Conservation (phyloP, 139 green algal genomes). For the Coccomyxa sp. region DNA sequence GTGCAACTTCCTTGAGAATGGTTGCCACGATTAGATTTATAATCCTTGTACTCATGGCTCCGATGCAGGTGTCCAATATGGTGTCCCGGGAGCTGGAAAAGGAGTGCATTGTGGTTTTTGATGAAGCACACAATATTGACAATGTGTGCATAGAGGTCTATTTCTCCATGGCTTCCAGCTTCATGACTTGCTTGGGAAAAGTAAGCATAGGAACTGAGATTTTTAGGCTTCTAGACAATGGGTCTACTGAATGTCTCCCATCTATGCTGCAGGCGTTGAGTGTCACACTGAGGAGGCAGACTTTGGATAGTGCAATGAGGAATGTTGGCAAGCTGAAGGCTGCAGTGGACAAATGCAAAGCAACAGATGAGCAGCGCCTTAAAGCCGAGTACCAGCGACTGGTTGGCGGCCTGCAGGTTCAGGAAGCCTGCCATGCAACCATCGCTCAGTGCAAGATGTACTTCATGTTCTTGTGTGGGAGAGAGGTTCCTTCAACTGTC, state of each 20-base stretch:
- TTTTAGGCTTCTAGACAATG: no score
- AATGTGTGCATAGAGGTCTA: conserved; percentile 98
- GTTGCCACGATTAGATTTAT: no score
- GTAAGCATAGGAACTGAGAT: no score
- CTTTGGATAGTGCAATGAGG: conserved; percentile 76
- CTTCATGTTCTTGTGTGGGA: not conserved
- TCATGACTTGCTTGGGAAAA: not conserved
- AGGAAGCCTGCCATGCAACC: not conserved
- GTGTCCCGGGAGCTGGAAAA: conserved; percentile 96
- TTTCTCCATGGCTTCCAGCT: not conserved
- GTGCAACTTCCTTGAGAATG: no score
- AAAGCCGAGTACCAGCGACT: conserved; percentile 83
- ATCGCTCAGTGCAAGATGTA: not conserved
- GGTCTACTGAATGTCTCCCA: not conserved
- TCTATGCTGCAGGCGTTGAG: conserved; percentile 29
- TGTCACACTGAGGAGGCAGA: conserved; percentile 81
- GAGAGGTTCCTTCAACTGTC: not conserved
- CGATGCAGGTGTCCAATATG: conserved; percentile 66
- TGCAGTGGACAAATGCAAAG: conserved; percentile 55
- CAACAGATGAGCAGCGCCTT: conserved; percentile 71
- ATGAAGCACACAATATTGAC: conserved; percentile 99
- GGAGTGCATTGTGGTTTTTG: conserved; percentile 98
- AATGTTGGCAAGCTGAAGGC: conserved; percentile 73
- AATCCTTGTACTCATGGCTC: not conserved
- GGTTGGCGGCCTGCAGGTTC: conserved; percentile 36